Percentiles rank a stretch among this genome's conserved stretches.
Evolutionary conservation across 768 basidiomycete genomes (phyloP).

Genomic region (Boletus fagicola): DNA sequence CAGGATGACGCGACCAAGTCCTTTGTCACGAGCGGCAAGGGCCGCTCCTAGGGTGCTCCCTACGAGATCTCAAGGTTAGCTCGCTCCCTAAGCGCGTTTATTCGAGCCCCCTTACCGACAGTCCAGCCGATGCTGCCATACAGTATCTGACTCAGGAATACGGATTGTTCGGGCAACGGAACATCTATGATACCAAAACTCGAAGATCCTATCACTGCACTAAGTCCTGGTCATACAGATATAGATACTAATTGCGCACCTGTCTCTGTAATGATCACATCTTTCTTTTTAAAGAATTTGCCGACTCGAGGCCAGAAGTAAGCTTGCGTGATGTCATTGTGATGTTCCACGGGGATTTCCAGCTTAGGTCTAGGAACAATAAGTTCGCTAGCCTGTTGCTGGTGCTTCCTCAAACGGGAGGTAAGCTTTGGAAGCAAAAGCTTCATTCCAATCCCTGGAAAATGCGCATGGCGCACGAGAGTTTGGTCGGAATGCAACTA

Average conservation of each 20-base stretch:
- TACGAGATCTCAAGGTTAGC: slow-evolving; percentile 16
- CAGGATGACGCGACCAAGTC: slow-evolving; percentile 66
- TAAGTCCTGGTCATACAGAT: background rate
- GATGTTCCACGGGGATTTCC: slow-evolving; percentile 49
- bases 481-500: slow-evolving; percentile 78
- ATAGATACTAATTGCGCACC: slow-evolving; percentile 38
- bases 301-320: slow-evolving; percentile 84
- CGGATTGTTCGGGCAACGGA: slow-evolving; percentile 66
- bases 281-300: slow-evolving; percentile 65
- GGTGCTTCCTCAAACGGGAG: slow-evolving; percentile 46
- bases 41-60: slow-evolving; percentile 74
- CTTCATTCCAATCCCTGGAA: slow-evolving; percentile 72
- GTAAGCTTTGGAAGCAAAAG: slow-evolving; percentile 71
- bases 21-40: slow-evolving; percentile 67
- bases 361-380: slow-evolving; percentile 43
- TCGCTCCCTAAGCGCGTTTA: background rate
- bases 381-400: slow-evolving; percentile 40
- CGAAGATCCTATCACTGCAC: slow-evolving; percentile 52
- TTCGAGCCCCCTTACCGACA: slow-evolving; percentile 48
- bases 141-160: slow-evolving; percentile 73
- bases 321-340: slow-evolving; percentile 62
- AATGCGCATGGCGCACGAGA: slow-evolving; percentile 61
- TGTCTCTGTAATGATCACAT: slow-evolving; percentile 86
- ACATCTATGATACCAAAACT: slow-evolving; percentile 84
- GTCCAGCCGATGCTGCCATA: slow-evolving; percentile 95